Evolutionary conservation across 768 basidiomycete species (phyloP).

Genomic region (Zangia roseola): DNA sequence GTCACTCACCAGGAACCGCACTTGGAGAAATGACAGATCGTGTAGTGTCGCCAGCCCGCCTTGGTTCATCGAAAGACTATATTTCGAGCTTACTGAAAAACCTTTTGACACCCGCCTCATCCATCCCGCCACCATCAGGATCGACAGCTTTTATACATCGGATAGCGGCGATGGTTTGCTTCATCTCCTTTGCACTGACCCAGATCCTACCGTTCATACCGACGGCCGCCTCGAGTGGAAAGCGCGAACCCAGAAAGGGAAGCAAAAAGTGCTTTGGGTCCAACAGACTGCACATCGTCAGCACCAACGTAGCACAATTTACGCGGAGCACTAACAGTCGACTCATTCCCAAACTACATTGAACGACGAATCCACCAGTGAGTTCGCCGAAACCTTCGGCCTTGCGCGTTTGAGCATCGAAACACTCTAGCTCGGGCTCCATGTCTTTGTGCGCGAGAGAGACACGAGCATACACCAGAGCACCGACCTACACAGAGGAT

Average conservation of each 20-base stretch:
- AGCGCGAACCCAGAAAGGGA: constrained; percentile 72
- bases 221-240: constrained; percentile 85
- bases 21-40: too few relatives aligned
- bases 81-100: constrained; percentile 49
- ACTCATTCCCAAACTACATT: constrained; percentile 82
- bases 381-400: constrained; percentile 92
- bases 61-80: constrained; percentile 19
- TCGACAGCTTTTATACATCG: constrained; percentile 84
- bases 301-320: background rate
- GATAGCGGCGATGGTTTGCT: constrained; percentile 70
- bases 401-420: constrained; percentile 90
- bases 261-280: constrained; percentile 82
- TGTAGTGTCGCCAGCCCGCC: too few relatives aligned
- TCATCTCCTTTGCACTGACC: constrained; percentile 73
- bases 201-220: constrained; percentile 93
- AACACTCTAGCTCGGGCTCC: constrained; percentile 97
- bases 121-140: constrained; percentile 66
- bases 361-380: constrained; percentile 81
- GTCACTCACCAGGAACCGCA: background rate
- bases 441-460: constrained; percentile 95
- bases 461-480: constrained; percentile 87
- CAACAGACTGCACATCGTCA: constrained; percentile 54
- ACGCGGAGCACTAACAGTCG: constrained; percentile 59
- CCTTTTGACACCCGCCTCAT: constrained; percentile 48
- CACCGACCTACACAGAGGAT: constrained; percentile 64